A percentile compares a stretch with the other conserved stretches of the same genome.
Evolutionary conservation across 805 yeast genomes (phyloP).

Genomic region (Barnettozyma botsteinii): DNA sequence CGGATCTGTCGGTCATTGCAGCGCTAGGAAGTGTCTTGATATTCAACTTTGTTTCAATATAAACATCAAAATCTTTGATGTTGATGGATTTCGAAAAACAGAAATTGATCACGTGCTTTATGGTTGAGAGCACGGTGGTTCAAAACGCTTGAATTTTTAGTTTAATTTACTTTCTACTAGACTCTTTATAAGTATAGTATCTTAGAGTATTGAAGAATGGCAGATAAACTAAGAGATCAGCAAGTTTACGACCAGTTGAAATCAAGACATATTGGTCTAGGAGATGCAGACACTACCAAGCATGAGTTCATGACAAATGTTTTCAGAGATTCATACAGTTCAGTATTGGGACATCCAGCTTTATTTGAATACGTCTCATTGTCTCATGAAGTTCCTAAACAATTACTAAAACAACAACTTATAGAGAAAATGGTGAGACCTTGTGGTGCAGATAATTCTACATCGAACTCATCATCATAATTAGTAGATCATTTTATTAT

Average conservation of each 20-base stretch:
- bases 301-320: conserved; percentile 65
- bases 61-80: too few relatives aligned
- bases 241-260: conserved; percentile 52
- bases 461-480: too few relatives aligned
- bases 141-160: too few relatives aligned
- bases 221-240: conserved; percentile 58
- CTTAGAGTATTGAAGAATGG: too few relatives aligned
- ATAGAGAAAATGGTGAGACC: conserved; percentile 38
- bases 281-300: conserved; percentile 64
- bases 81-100: too few relatives aligned
- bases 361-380: conserved; percentile 49
- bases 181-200: too few relatives aligned
- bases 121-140: too few relatives aligned
- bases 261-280: conserved; percentile 66
- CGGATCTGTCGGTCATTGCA: neutral
- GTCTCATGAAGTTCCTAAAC: conserved; percentile 42
- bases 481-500: too few relatives aligned
- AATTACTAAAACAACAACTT: conserved; percentile 26
- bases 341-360: conserved; percentile 54
- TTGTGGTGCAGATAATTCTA: conserved; percentile 12
- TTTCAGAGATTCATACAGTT: conserved; percentile 59
- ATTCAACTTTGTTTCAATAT: too few relatives aligned
- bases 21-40: conserved; percentile 2
- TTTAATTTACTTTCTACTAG: too few relatives aligned
- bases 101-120: too few relatives aligned